A percentile compares a stretch with the other conserved stretches of the same genome.
Evolutionary conservation across 768 basidiomycete species (phyloP).

Genomic region (Mycena belliarum): DNA sequence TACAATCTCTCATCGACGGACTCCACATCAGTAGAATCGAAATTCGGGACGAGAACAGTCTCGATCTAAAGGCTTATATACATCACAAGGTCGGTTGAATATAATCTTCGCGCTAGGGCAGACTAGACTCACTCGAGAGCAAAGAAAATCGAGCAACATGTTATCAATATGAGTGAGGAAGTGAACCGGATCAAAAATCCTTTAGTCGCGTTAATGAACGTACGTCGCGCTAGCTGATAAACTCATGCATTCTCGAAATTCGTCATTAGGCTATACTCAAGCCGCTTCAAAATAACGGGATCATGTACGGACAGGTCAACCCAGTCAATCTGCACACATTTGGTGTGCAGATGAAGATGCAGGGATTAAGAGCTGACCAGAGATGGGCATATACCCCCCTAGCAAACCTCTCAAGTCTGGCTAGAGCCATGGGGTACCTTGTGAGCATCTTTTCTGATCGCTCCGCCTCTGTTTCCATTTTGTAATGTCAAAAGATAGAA

Average conservation of each 20-base stretch:
- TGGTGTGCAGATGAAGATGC: conserved; percentile 46
- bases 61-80: conserved; percentile 85
- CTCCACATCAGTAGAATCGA: conserved; percentile 95
- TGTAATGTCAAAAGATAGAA: conserved; percentile 60
- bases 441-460: conserved; percentile 44
- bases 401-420: conserved; percentile 55
- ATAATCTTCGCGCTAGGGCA: background rate
- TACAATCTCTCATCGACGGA: conserved; percentile 88
- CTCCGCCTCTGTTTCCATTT: conserved; percentile 1
- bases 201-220: conserved; percentile 74
- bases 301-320: conserved; percentile 51
- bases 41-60: conserved; percentile 86
- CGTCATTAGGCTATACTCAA: conserved; percentile 34
- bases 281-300: conserved; percentile 34
- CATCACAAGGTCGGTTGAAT: conserved; percentile 71
- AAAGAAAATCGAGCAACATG: conserved; percentile 75
- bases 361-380: conserved; percentile 38
- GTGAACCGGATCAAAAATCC: conserved; percentile 67
- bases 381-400: conserved; percentile 55
- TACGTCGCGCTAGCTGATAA: conserved; percentile 33
- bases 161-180: conserved; percentile 71
- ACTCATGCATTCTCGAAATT: background rate
- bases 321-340: conserved; percentile 70
- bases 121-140: background rate
- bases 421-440: conserved; percentile 86